Evolutionary conservation across 257 asterid species (phyloP).

Genomic region (Fraxinus excelsior): DNA sequence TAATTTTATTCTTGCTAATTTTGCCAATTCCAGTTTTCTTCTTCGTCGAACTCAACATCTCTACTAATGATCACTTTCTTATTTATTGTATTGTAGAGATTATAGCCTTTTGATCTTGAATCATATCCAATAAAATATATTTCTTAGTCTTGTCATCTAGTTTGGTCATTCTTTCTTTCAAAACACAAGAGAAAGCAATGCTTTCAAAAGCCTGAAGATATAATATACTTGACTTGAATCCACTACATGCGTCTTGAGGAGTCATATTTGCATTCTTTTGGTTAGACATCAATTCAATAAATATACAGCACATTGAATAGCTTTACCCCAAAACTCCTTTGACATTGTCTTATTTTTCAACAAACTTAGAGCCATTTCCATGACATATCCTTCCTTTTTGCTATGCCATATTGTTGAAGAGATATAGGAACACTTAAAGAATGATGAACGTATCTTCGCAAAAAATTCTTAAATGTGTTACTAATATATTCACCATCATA

Average conservation of each 20-base stretch:
- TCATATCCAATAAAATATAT: too few relatives aligned
- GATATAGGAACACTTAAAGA: background rate
- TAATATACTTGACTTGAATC: background rate
- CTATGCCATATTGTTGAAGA: background rate
- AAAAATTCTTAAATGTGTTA: background rate
- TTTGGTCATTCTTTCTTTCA: background rate
- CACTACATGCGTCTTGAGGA: background rate
- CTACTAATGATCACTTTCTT: background rate
- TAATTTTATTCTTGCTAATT: too few relatives aligned
- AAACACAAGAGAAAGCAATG: background rate
- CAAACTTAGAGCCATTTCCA: background rate
- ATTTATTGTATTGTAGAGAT: background rate
- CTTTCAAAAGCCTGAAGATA: too few relatives aligned
- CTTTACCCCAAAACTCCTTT: background rate
- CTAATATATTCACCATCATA: too few relatives aligned
- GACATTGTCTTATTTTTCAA: background rate
- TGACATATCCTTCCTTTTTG: too few relatives aligned
- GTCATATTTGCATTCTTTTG: background rate
- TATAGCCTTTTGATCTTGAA: background rate
- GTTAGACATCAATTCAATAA: background rate
- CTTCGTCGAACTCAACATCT: background rate
- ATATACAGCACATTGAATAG: background rate
- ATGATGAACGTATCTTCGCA: background rate
- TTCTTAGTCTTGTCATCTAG: background rate
- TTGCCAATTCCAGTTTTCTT: background rate